phyloP scores from a whole-genome alignment of 2,329 filamentous ascomycete genomes.

The Drechslerella dactyloides region DNA sequence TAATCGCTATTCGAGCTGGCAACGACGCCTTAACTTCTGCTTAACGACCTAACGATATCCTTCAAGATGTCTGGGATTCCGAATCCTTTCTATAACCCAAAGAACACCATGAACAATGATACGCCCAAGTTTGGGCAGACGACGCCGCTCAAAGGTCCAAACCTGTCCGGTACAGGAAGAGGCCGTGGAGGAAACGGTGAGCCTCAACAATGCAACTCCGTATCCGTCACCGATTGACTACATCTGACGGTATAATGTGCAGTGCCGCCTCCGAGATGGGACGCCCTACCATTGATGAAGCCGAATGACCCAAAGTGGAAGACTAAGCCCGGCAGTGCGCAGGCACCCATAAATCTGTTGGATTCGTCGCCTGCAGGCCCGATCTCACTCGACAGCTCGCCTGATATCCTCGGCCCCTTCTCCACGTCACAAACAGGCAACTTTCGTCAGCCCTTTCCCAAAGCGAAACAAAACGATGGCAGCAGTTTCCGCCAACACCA shows the following conservation, averaged over 20 bases:
- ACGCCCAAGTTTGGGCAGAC: constrained; percentile 48
- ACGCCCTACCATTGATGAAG: constrained; percentile 14
- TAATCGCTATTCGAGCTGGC: no score
- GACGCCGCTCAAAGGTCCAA: constrained; percentile 43
- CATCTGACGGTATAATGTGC: background rate
- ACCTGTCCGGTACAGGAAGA: constrained; percentile 31
- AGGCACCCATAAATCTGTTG: constrained; percentile 36
- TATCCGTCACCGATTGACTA: no score
- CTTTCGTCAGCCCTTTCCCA: constrained; percentile 9
- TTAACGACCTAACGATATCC: background rate
- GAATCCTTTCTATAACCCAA: constrained; percentile 30
- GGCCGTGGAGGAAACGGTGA: constrained; percentile 38
- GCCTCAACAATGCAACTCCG: background rate
- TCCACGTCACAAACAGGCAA: background rate
- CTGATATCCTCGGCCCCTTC: constrained; percentile 30
- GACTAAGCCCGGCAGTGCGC: constrained; percentile 24
- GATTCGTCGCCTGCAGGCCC: constrained; percentile 21
- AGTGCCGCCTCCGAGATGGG: constrained; percentile 14
- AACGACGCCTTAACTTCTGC: no score
- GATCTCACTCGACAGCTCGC: constrained; percentile 20
- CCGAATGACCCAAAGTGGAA: constrained; percentile 34
- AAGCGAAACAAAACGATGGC: constrained; percentile 11
- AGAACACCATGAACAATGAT: constrained; percentile 40
- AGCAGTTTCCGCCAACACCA: constrained; percentile 31
- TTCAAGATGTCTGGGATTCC: constrained; percentile 42